Evolutionary conservation across 139 green algal genomes (phyloP).

Genomic region (Zygnema circumcarinatum): DNA sequence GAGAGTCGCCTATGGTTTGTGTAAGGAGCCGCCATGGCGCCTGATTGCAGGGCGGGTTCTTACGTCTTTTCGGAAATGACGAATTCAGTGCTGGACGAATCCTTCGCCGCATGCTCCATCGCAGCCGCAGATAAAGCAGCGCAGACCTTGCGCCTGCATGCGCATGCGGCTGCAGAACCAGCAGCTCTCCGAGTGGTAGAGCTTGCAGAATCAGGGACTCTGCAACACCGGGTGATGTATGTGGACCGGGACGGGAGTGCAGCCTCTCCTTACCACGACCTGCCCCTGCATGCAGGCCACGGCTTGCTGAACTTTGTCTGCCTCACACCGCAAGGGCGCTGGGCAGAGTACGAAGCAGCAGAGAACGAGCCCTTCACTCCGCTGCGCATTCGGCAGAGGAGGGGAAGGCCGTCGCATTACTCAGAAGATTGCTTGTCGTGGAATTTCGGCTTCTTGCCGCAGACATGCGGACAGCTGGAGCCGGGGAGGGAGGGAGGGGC

Average conservation of each 20-base stretch:
- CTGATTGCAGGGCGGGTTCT: not conserved
- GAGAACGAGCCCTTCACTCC: conserved; percentile 34
- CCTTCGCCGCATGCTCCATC: not conserved
- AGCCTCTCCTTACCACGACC: conserved; percentile 23
- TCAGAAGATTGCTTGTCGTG: conserved; percentile 24
- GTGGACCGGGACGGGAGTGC: not conserved
- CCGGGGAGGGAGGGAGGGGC: not conserved
- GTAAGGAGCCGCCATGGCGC: too few relatives aligned
- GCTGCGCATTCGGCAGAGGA: conserved; percentile 2
- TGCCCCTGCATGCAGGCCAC: conserved; percentile 28
- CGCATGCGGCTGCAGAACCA: not conserved
- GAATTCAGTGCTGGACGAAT: not conserved
- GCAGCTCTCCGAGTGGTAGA: not conserved
- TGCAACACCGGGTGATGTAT: conserved; percentile 19
- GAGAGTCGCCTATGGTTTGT: too few relatives aligned
- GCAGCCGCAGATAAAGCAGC: not conserved
- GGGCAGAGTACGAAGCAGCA: conserved; percentile 28
- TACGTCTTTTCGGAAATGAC: not conserved
- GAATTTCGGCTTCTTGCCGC: conserved; percentile 43
- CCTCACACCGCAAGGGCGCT: conserved; percentile 10
- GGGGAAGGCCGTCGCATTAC: conserved; percentile 26
- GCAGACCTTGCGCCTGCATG: not conserved
- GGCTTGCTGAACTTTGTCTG: conserved; percentile 38
- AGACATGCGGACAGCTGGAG: conserved; percentile 20
- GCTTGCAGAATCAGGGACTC: not conserved